phyloP scores from a whole-genome alignment of 192 early-diverging fungal genomes.

The Chytriomyces sp. region DNA sequence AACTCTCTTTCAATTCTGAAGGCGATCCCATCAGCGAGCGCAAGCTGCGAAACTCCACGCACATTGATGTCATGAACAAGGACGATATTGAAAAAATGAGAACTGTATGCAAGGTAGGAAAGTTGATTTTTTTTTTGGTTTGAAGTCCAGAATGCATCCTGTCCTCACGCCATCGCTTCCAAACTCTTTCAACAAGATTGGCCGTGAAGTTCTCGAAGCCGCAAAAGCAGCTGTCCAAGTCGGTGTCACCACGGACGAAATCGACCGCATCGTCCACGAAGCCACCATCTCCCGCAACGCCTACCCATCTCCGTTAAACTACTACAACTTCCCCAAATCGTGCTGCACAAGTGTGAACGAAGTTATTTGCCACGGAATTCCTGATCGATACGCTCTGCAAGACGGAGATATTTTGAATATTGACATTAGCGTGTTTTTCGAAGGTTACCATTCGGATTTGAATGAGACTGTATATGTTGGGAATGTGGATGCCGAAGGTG shows the following conservation, averaged over 20 bases:
- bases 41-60: conserved; percentile 63
- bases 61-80: conserved; percentile 71
- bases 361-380: conserved; percentile 97
- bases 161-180: too few species aligned
- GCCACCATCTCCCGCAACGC: conserved; percentile 83
- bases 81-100: conserved; percentile 84
- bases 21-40: conserved; percentile 81
- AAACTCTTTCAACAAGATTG: conserved; percentile 59
- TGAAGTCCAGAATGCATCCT: too few species aligned
- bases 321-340: conserved; percentile 95
- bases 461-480: conserved; percentile 94
- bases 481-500: conserved; percentile 77
- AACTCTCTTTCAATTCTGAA: too few species aligned
- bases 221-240: conserved; percentile 78
- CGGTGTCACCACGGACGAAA: conserved; percentile 94
- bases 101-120: conserved; percentile 76
- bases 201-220: conserved; percentile 89
- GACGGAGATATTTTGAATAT: conserved; percentile 98
- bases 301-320: conserved; percentile 97
- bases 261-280: conserved; percentile 94
- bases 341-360: conserved; percentile 90
- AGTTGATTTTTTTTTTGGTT: too few species aligned
- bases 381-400: conserved; percentile 87
- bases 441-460: conserved; percentile 94
- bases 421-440: conserved; percentile 85